Evolutionary conservation across 441 rosid genomes (phyloP), one percentile per base, ranked within the genome.

Genomic region (Syzygium syzygioides): DNA sequence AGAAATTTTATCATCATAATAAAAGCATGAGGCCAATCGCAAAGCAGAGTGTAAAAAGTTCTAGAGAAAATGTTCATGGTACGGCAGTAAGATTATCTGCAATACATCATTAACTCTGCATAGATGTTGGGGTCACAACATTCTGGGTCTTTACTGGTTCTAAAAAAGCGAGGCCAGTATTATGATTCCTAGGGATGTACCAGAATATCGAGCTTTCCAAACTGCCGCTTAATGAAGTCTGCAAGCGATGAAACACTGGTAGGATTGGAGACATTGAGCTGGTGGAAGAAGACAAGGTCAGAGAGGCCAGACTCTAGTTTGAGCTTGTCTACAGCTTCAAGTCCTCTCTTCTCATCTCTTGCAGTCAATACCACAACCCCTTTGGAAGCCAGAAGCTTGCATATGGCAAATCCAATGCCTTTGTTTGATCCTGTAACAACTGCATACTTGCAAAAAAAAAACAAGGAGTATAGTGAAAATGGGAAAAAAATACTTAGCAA

Each of bases 341-440:
- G 56, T 23, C 90, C 90, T 57, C 52, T 89, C 55, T 71, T 50
- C 88, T 71, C 79, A 26, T 89, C 90, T 57, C 86, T 86, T 25
- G 90, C 41, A 6, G 62, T 89, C 28, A 86, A 86, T 15, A 89
- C 90, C 32, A 52, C 48, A 14, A 89, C 30, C 9, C 30, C 90
- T 14, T 55, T 52, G 23, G 50, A 41, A 18, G 88, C 88, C 86
- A 89, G 5, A 23, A 86, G 90, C 88, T 85, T 55, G 53, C 86
- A 57, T 71, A 57, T 86, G 45, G 86, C 86, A 64, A 66, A 86
- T 18, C 88, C 90, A 7, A 68, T 66, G 28, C 88, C 87, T 62
- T 88, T 86, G 87, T 85, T 88, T 37, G 64, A 79, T n/a, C 90
- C 59, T 8, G 86, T 85, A 18, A 88, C 90, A 34, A 88, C 88